A percentile compares a stretch with the other conserved stretches of the same genome.
Conservation (phyloP, 2,329 filamentous ascomycete species). For the Ophiocordyceps camponoti-floridani region DNA sequence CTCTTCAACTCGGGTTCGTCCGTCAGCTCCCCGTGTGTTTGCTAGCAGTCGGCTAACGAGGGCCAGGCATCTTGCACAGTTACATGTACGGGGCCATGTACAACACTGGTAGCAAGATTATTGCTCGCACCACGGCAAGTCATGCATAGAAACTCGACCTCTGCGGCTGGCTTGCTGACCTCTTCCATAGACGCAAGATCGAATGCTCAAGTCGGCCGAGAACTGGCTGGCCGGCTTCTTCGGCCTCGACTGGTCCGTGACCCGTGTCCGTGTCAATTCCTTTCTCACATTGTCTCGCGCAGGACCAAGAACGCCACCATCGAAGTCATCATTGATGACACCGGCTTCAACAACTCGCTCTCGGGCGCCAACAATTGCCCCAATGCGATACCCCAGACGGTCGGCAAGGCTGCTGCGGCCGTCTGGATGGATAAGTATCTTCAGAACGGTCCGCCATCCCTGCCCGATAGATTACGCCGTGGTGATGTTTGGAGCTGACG, state of each 20-base stretch:
- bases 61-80: conserved; percentile 43
- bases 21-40: not conserved
- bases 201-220: conserved; percentile 61
- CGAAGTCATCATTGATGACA: conserved; percentile 51
- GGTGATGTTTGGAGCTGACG: not conserved
- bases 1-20: conserved; percentile 41
- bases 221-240: conserved; percentile 70
- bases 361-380: conserved; percentile 50
- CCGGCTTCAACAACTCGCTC: conserved; percentile 50
- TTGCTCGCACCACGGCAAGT: conserved; percentile 46
- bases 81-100: conserved; percentile 58
- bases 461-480: not conserved
- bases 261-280: not conserved
- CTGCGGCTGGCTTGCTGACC: conserved; percentile 4
- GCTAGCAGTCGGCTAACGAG: not conserved
- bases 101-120: conserved; percentile 53
- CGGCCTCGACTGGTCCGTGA: conserved; percentile 43
- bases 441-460: conserved; percentile 25
- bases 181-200: conserved; percentile 41
- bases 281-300: not conserved
- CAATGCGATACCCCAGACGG: conserved; percentile 33
- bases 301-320: conserved; percentile 52
- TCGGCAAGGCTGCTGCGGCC: conserved; percentile 32
- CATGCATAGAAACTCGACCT: not conserved
- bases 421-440: conserved; percentile 51